phyloP scores from a whole-genome alignment of 2,329 filamentous ascomycete genomes.

The Purpureocillium takamizusanense region DNA sequence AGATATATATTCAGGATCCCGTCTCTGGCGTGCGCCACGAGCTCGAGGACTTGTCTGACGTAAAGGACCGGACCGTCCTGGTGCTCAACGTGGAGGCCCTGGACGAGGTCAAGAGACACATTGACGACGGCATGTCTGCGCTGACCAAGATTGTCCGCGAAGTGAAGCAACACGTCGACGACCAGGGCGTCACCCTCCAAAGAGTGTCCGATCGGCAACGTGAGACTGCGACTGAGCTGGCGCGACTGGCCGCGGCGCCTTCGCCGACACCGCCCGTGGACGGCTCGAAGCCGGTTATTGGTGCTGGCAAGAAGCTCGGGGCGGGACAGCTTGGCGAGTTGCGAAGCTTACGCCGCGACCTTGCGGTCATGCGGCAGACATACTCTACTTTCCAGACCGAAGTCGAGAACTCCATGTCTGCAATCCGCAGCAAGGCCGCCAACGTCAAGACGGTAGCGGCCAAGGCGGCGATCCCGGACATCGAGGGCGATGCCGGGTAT shows the following conservation, averaged over 20 bases:
- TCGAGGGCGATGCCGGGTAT: constrained; percentile 72
- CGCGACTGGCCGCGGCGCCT: constrained; percentile 42
- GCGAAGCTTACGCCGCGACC: constrained; percentile 73
- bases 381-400: constrained; percentile 88
- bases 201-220: constrained; percentile 85
- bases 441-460: constrained; percentile 69
- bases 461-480: constrained; percentile 60
- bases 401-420: constrained; percentile 77
- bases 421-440: constrained; percentile 71
- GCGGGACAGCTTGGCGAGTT: constrained; percentile 66
- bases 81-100: constrained; percentile 87
- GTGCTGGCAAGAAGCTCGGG: constrained; percentile 35
- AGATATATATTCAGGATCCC: constrained; percentile 96
- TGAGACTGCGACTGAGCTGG: constrained; percentile 81
- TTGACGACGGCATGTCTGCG: constrained; percentile 81
- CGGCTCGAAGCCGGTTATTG: constrained; percentile 23
- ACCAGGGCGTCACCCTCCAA: constrained; percentile 74
- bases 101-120: constrained; percentile 92
- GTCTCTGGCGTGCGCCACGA: constrained; percentile 95
- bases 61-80: constrained; percentile 92
- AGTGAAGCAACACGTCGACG: constrained; percentile 73
- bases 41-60: constrained; percentile 82
- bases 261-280: constrained; percentile 32
- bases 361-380: constrained; percentile 86
- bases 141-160: constrained; percentile 78